Evolutionary conservation across 129 eudicot species (phyloP).

Genomic region (Chrysanthemum seticuspe): DNA sequence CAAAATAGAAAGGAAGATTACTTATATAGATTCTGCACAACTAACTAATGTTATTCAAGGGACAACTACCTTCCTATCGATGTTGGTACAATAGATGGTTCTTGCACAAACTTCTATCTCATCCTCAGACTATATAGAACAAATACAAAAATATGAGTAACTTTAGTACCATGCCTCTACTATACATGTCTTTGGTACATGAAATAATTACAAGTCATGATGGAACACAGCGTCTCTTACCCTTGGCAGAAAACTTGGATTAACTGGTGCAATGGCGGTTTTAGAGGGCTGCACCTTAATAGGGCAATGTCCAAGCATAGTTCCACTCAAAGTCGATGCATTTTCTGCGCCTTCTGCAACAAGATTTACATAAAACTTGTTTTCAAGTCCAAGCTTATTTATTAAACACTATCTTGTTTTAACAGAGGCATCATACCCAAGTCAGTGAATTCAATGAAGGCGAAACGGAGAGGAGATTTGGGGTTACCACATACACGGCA

Average conservation of each 20-base stretch:
- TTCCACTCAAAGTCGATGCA: constrained; percentile 72
- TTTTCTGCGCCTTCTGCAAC: too few species aligned
- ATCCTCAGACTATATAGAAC: neutral
- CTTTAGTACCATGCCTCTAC: neutral
- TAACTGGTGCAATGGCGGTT: constrained; percentile 38
- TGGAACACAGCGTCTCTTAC: too few species aligned
- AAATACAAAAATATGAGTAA: neutral
- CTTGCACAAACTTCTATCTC: constrained; percentile 8
- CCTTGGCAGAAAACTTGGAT: too few species aligned
- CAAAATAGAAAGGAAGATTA: neutral
- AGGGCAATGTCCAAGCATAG: constrained; percentile 86
- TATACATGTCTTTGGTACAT: too few species aligned
- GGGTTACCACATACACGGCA: constrained; percentile 3
- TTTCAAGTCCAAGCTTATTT: too few species aligned
- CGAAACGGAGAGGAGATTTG: constrained; percentile 82
- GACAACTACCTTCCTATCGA: constrained; percentile 8
- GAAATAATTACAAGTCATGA: too few species aligned
- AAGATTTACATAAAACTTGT: too few species aligned
- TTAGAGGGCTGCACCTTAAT: constrained; percentile 87
- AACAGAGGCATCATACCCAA: constrained; percentile 44
- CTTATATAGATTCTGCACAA: neutral
- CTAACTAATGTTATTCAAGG: neutral
- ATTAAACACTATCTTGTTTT: neutral
- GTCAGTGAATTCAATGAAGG: constrained; percentile 80
- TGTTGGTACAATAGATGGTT: constrained; percentile 18